Evolutionary conservation across 2,329 filamentous ascomycete species (phyloP).

Genomic region (Thielaviopsis euricoi): DNA sequence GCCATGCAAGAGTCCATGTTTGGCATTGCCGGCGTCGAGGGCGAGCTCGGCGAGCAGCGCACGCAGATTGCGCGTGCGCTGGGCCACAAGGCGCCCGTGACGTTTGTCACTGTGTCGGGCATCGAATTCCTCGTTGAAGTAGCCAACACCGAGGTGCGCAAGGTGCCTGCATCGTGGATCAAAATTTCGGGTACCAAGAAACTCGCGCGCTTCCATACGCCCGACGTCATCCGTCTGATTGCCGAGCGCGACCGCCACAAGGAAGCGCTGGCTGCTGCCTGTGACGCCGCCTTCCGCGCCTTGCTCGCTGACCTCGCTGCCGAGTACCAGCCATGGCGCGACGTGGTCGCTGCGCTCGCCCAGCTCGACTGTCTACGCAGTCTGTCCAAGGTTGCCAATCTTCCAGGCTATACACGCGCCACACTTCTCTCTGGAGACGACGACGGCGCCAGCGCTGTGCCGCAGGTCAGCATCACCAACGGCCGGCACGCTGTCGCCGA

Average conservation of each 20-base stretch:
- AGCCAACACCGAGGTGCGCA: constrained; percentile 62
- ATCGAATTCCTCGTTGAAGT: constrained; percentile 95
- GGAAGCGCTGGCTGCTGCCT: constrained; percentile 80
- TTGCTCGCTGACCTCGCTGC: constrained; percentile 58
- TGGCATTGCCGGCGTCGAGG: constrained; percentile 80
- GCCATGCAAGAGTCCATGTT: constrained; percentile 78
- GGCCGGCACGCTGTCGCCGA: constrained; percentile 95
- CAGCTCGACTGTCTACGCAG: constrained; percentile 82
- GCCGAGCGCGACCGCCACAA: constrained; percentile 87
- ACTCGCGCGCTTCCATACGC: constrained; percentile 82
- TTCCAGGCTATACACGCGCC: constrained; percentile 79
- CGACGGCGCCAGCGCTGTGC: constrained; percentile 41
- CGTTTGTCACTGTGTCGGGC: constrained; percentile 70
- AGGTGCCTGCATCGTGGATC: constrained; percentile 82
- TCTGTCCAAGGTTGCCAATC: constrained; percentile 64
- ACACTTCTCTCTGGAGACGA: constrained; percentile 46
- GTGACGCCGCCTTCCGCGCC: constrained; percentile 61
- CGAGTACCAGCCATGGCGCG: constrained; percentile 81
- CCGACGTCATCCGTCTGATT: constrained; percentile 68
- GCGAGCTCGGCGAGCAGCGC: constrained; percentile 69
- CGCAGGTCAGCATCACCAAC: constrained; percentile 51
- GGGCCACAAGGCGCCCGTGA: constrained; percentile 49
- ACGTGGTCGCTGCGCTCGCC: constrained; percentile 72
- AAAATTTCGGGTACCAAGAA: constrained; percentile 94
- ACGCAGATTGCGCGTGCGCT: constrained; percentile 54